Conservation (phyloP, 106 monocot genomes). For the Dendrobium nobile region DNA sequence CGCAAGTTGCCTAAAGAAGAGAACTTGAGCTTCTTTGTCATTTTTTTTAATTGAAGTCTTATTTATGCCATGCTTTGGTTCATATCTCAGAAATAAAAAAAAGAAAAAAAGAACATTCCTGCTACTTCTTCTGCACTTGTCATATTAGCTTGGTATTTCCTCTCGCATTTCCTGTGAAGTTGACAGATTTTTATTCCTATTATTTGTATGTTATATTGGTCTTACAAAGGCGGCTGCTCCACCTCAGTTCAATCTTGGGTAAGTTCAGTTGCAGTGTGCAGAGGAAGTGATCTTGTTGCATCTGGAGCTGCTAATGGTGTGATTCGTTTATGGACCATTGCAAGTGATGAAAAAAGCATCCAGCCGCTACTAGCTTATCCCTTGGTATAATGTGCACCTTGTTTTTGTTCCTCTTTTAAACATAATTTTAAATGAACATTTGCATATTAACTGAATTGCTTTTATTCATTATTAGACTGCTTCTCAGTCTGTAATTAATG, state of each 20-base stretch:
- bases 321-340: conserved; percentile 68
- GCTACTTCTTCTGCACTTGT: not conserved
- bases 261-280: conserved; percentile 78
- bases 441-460: not conserved
- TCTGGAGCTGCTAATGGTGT: conserved; percentile 91
- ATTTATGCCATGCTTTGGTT: not conserved
- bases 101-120: not conserved
- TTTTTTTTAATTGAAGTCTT: not conserved
- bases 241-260: conserved; percentile 79
- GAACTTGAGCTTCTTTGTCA: not conserved
- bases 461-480: not conserved
- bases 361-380: conserved; percentile 56
- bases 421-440: not conserved
- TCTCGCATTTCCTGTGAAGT: not conserved
- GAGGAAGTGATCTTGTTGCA: conserved; percentile 90
- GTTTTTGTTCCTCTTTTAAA: not conserved
- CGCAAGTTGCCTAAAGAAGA: not conserved
- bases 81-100: not conserved
- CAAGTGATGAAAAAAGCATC: conserved; percentile 48
- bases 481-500: too few relatives aligned
- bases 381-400: conserved; percentile 34
- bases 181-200: not conserved
- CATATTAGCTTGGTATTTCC: not conserved
- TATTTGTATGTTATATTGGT: conserved; percentile 20
- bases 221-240: conserved; percentile 14